These are phyloP conservation scores for Aspergillus bridgeri DNA, from an alignment of 495 filamentous ascomycete species.

Conservation along the genomic window DNA sequence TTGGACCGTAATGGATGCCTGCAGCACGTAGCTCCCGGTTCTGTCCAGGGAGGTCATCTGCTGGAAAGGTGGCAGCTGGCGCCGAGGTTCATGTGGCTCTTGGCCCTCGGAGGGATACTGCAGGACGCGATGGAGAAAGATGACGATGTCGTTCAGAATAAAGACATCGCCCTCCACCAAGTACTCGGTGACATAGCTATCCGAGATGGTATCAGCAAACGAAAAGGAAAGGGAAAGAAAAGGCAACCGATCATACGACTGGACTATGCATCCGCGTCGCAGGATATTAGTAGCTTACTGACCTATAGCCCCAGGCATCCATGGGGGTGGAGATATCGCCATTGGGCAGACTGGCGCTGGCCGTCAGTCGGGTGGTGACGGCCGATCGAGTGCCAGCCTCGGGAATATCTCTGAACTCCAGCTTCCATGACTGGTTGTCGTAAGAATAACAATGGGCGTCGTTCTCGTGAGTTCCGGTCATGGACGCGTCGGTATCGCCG, in stretches of 20 bases:
- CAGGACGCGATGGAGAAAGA: slow-evolving; percentile 46
- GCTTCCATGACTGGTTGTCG: slow-evolving; percentile 42
- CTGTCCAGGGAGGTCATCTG: slow-evolving; percentile 41
- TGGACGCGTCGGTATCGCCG: slow-evolving; percentile 28
- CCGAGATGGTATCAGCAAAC: slow-evolving; percentile 12
- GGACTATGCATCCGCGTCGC: neutral
- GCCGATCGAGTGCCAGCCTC: slow-evolving; percentile 47
- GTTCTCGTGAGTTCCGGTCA: slow-evolving; percentile 29
- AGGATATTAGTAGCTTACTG: slow-evolving; percentile 11
- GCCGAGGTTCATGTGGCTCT: slow-evolving; percentile 28
- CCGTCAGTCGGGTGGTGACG: slow-evolving; percentile 47
- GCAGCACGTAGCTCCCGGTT: slow-evolving; percentile 50
- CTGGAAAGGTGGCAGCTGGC: slow-evolving; percentile 30
- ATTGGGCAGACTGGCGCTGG: slow-evolving; percentile 39
- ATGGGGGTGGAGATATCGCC: slow-evolving; percentile 46
- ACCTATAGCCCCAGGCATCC: slow-evolving; percentile 53
- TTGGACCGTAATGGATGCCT: slow-evolving; percentile 45
- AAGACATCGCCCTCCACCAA: slow-evolving; percentile 48
- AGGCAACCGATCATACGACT: slow-evolving; percentile 14
- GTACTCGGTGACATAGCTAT: slow-evolving; percentile 49
- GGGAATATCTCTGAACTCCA: slow-evolving; percentile 54
- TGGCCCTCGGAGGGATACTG: slow-evolving; percentile 32
- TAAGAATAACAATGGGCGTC: slow-evolving; percentile 29
- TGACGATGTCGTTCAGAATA: slow-evolving; percentile 44
- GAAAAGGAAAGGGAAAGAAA: neutral